phyloP scores from a whole-genome alignment of 169 alveolate species.

The Toxoplasma gondii region DNA sequence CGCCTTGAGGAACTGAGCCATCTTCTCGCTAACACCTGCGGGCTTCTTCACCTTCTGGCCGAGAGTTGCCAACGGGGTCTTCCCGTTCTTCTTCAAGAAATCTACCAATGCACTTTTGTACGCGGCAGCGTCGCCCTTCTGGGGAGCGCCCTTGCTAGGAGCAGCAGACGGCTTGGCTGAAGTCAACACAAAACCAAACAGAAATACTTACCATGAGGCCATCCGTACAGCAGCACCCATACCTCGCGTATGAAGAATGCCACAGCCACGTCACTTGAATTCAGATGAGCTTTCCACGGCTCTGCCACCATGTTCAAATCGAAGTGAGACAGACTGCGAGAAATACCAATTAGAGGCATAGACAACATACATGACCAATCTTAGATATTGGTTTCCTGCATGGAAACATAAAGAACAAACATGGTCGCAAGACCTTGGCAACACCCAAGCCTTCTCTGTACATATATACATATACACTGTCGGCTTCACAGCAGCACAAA shows the following conservation, averaged over 20 bases:
- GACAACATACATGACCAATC: too few relatives aligned
- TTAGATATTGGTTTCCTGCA: too few relatives aligned
- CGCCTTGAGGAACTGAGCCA: slow-evolving; percentile 80
- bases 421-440: too few relatives aligned
- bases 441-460: too few relatives aligned
- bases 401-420: too few relatives aligned
- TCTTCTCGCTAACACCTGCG: slow-evolving; percentile 78
- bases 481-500: too few relatives aligned
- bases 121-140: slow-evolving; percentile 58
- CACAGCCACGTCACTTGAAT: slow-evolving; percentile 1
- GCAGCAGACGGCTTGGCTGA: slow-evolving; percentile 15
- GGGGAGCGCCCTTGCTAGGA: not conserved
- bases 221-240: not conserved
- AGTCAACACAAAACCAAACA: not conserved
- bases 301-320: not conserved
- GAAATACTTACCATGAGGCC: not conserved
- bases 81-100: slow-evolving; percentile 82
- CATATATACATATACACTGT: too few relatives aligned
- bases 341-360: not conserved
- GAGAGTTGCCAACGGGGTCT: slow-evolving; percentile 79
- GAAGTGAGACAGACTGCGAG: not conserved
- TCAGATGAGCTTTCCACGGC: not conserved
- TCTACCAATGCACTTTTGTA: slow-evolving; percentile 79
- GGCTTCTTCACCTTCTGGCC: slow-evolving; percentile 85
- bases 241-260: not conserved